Evolutionary conservation across 306 rosid species (phyloP).

Genomic region (Ochetophila trinervis): DNA sequence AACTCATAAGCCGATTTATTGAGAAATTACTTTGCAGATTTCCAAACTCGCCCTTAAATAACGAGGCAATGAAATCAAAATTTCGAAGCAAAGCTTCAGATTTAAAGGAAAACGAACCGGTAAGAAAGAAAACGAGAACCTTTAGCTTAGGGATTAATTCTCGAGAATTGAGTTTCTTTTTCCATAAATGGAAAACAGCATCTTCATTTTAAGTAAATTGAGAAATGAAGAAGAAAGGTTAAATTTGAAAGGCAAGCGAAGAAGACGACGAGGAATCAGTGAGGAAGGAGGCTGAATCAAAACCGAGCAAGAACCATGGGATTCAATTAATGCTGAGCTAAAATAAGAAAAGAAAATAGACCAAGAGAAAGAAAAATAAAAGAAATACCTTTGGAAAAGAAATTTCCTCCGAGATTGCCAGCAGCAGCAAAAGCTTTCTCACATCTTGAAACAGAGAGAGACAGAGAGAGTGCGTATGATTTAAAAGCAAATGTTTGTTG

Average conservation of each 20-base stretch:
- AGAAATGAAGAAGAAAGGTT: neutral
- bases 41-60: neutral
- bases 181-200: no score
- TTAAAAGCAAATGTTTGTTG: constrained; percentile 4
- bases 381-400: constrained; percentile 29
- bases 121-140: neutral
- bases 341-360: neutral
- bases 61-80: neutral
- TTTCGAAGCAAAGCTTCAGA: constrained; percentile 3
- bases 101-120: neutral
- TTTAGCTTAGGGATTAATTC: neutral
- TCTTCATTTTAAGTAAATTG: neutral
- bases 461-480: neutral
- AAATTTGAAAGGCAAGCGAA: neutral
- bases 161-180: neutral
- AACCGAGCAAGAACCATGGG: neutral
- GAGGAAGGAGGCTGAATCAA: neutral
- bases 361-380: neutral
- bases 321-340: neutral
- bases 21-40: neutral
- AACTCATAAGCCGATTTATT: neutral
- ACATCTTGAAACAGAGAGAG: constrained; percentile 28
- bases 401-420: constrained; percentile 15
- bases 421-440: constrained; percentile 19
- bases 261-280: no score